Evolutionary conservation across 2,329 filamentous ascomycete species (phyloP).

Genomic region (Gaeumannomyces tritici): DNA sequence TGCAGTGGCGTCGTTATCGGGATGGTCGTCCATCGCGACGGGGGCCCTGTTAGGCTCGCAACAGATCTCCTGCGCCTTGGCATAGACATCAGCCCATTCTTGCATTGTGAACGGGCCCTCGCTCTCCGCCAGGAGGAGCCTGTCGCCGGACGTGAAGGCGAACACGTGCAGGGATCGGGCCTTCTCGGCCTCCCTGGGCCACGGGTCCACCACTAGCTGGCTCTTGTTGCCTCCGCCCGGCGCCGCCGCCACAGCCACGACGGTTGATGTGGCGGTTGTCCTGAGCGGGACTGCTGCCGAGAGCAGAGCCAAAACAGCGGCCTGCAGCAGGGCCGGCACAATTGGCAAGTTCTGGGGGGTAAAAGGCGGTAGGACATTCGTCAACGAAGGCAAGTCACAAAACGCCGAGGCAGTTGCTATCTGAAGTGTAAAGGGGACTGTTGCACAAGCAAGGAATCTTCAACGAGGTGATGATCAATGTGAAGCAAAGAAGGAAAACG

Average conservation of each 20-base stretch:
- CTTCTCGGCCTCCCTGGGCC: slow-evolving; percentile 47
- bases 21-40: slow-evolving; percentile 22
- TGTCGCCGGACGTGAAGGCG: slow-evolving; percentile 64
- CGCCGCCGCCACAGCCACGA: slow-evolving; percentile 47
- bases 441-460: neutral
- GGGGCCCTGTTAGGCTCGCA: slow-evolving; percentile 27
- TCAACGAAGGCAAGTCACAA: too few species aligned
- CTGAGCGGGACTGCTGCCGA: slow-evolving; percentile 76
- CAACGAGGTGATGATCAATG: neutral
- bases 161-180: slow-evolving; percentile 74
- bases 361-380: neutral
- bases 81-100: slow-evolving; percentile 65
- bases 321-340: slow-evolving; percentile 74
- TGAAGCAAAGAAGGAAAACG: neutral
- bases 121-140: slow-evolving; percentile 71
- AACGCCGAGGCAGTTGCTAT: neutral
- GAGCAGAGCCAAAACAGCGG: slow-evolving; percentile 66
- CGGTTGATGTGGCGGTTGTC: slow-evolving; percentile 56
- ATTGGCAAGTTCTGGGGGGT: slow-evolving; percentile 60
- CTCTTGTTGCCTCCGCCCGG: slow-evolving; percentile 21
- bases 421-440: neutral
- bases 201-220: slow-evolving; percentile 47
- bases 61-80: slow-evolving; percentile 57
- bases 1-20: slow-evolving; percentile 35
- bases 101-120: slow-evolving; percentile 67